Evolutionary conservation across 2,329 filamentous ascomycete genomes (phyloP).

Genomic region (Nemania abortiva): DNA sequence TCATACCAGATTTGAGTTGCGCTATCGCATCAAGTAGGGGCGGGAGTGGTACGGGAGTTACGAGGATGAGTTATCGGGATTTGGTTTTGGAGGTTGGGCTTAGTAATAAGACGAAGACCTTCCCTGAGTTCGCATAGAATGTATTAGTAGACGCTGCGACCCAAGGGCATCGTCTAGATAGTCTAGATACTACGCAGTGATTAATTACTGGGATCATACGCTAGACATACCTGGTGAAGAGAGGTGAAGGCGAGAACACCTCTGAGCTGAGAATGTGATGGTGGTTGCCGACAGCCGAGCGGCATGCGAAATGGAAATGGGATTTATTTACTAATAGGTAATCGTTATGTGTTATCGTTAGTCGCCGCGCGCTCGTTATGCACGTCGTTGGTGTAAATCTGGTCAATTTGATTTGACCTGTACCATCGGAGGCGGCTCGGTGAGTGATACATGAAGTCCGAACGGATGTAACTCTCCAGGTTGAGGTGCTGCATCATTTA

Average conservation of each 20-base stretch:
- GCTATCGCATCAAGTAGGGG: slow-evolving; percentile 9
- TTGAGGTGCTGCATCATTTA: slow-evolving; percentile 14
- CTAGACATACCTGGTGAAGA: not conserved
- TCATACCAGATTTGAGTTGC: slow-evolving; percentile 4
- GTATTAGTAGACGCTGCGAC: slow-evolving; percentile 10
- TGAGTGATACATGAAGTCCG: slow-evolving; percentile 32
- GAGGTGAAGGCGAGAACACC: not conserved
- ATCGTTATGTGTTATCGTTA: not conserved
- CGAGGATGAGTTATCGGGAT: slow-evolving; percentile 22
- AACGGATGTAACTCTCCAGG: slow-evolving; percentile 26
- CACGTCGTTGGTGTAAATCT: slow-evolving; percentile 7
- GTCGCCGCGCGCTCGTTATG: slow-evolving; percentile 8
- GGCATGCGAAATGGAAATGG: slow-evolving; percentile 9
- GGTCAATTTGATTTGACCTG: slow-evolving; percentile 17
- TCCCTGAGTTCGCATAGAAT: slow-evolving; percentile 9
- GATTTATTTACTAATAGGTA: not conserved
- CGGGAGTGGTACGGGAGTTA: slow-evolving; percentile 2
- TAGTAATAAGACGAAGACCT: not conserved
- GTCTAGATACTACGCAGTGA: not conserved
- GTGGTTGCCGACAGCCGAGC: not conserved
- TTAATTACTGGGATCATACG: not conserved
- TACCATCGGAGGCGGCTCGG: slow-evolving; percentile 33
- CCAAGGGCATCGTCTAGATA: not conserved
- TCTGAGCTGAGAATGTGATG: not conserved
- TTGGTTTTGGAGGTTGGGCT: slow-evolving; percentile 16